Evolutionary conservation across 495 filamentous ascomycete genomes (phyloP), one percentile per base, ranked within the genome.

Genomic region (Margaritispora aquatica): DNA sequence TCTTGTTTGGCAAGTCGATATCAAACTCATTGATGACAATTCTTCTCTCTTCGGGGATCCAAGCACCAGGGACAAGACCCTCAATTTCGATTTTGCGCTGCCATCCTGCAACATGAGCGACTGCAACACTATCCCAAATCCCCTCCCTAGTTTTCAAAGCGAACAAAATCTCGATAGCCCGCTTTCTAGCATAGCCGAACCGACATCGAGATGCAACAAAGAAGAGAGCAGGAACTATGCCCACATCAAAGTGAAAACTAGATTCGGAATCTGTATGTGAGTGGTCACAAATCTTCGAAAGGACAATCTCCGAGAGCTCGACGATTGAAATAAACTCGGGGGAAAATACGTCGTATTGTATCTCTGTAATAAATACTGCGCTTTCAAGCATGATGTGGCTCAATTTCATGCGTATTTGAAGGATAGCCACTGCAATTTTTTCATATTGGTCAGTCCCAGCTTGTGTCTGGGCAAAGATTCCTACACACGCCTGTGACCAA

Each of bases 61-160:
- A 46, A 22, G 34, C 55, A 21, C 51, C 23, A 22, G 46, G 31
- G 48, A 34, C 51, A 10, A 51, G 53, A 1, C 51, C 57, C 27
- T 55, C 44, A 2, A 46, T 51, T 20, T 63, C 61, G 4, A 63
- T 0, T 9, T 51, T 31, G 24, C 36, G 47, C 8, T 49, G 2
- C 49, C 49, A 59, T 10, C 7, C 24, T 27, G 22, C 38, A 10
- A 55, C 21, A 31, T n/a, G 1, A 21, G 20, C 44, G 13, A 46
- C 44, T 17, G 49, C 44, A 4, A 26, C 4, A 3, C 41, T 26
- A 34, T 78, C 72, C 70, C 73, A 79, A 1, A 77, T 63, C 0
- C 77, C 77, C 63, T 81, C 77, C 59, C 74, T 44, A 48, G 47
- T 36, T 13, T 54, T 26, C n/a, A n/a, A 21, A 5, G 36, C n/a